Evolutionary conservation across 345 rosid genomes (phyloP).

Genomic region (Lepidium didymum): DNA sequence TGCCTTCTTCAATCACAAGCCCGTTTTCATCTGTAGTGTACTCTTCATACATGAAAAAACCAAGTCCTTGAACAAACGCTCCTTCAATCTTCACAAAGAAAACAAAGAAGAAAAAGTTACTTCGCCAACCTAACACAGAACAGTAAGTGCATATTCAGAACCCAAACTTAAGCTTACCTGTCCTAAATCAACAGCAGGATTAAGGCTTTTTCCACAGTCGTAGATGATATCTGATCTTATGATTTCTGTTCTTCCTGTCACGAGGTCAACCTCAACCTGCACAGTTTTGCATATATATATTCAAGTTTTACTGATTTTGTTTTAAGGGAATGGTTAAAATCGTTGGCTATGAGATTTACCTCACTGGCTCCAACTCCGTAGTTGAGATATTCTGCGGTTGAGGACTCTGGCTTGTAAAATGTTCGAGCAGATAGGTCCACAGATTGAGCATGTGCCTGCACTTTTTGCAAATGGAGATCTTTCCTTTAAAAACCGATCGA

Average conservation of each 20-base stretch:
- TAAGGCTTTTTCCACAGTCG: conserved; percentile 94
- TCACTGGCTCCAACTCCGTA: conserved; percentile 91
- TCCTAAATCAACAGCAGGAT: conserved; percentile 96
- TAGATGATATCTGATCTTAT: conserved; percentile 63
- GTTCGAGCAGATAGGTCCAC: conserved; percentile 60
- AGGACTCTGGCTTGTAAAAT: conserved; percentile 43
- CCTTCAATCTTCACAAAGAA: conserved; percentile 67
- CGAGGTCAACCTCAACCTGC: conserved; percentile 82
- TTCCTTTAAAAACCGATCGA: neutral
- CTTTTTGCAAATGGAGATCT: neutral
- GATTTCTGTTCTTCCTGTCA: conserved; percentile 58
- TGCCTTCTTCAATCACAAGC: conserved; percentile 54
- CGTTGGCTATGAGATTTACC: conserved; percentile 40
- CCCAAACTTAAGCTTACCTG: conserved; percentile 45
- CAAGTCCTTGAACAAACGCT: conserved; percentile 86
- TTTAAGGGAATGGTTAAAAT: neutral
- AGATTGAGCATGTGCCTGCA: conserved; percentile 61
- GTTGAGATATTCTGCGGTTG: conserved; percentile 54
- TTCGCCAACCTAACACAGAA: neutral
- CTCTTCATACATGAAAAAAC: conserved; percentile 87
- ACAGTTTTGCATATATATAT: neutral
- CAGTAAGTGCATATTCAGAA: conserved; percentile 12
- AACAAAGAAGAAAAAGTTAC: neutral
- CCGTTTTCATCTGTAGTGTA: conserved; percentile 71
- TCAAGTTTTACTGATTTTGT: neutral